These are phyloP conservation scores for Phanerochaete sordida DNA, from an alignment of 768 basidiomycete genomes.

Conservation along the genomic window DNA sequence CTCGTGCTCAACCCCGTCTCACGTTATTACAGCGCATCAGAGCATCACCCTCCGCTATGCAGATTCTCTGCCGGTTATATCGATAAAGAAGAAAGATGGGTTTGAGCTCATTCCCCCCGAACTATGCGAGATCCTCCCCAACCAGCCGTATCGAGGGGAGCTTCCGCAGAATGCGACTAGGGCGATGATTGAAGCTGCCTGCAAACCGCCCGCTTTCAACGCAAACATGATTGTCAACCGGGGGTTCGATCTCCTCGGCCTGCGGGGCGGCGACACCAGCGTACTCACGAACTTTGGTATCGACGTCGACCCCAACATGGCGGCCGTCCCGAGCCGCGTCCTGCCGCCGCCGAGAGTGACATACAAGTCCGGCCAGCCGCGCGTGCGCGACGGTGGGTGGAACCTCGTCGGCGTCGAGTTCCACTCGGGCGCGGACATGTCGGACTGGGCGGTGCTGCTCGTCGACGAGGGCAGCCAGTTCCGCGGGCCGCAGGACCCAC, in stretches of 20 bases:
- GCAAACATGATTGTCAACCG: constrained; percentile 52
- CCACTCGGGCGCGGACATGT: constrained; percentile 46
- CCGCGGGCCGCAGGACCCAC: constrained; percentile 37
- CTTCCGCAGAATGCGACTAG: constrained; percentile 60
- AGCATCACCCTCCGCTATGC: constrained; percentile 42
- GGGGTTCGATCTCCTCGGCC: constrained; percentile 59
- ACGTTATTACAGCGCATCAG: constrained; percentile 47
- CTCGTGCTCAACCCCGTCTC: background rate
- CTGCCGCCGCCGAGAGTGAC: constrained; percentile 54
- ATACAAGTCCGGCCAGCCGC: constrained; percentile 47
- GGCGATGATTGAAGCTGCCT: constrained; percentile 69
- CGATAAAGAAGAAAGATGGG: constrained; percentile 28
- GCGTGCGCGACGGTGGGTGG: constrained; percentile 64
- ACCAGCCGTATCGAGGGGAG: constrained; percentile 57
- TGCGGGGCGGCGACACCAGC: constrained; percentile 18
- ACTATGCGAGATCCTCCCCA: constrained; percentile 59
- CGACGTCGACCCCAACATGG: constrained; percentile 53
- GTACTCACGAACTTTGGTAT: constrained; percentile 45
- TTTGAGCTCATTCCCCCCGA: constrained; percentile 59
- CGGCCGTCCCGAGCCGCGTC: constrained; percentile 60
- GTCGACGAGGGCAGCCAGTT: constrained; percentile 50
- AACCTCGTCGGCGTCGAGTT: constrained; percentile 75
- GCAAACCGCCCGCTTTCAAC: constrained; percentile 58
- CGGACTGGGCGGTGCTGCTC: constrained; percentile 65
- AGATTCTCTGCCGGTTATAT: constrained; percentile 34